Evolutionary conservation across 2,329 filamentous ascomycete species (phyloP), one percentile per base, ranked within the genome.

Genomic region (Myriosclerotinia scirpicola): DNA sequence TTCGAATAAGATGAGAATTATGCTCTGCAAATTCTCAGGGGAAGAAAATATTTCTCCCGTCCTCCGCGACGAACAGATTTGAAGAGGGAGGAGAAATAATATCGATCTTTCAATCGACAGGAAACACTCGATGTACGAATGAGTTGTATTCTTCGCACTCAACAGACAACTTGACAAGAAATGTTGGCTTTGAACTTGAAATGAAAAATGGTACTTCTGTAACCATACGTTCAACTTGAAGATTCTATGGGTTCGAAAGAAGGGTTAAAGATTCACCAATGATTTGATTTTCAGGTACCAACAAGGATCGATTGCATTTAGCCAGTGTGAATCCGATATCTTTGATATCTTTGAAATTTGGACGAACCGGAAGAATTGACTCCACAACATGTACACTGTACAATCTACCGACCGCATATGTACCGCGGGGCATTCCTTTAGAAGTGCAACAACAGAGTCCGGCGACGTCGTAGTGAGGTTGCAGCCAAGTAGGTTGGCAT

Each of bases 221-320:
- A 36, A 12, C 20, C 7, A 36, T 26, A 22, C 34, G 11, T 36
- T 60, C 20, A 48, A 48, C 42, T 15, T n/a, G 17, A 58, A 64
- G 42, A 12, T 50, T 38, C 20, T 12, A 48, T 15, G 20, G 36
- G 7, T 56, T 58, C 38, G 26, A 64, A 64, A 50, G 52, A 58
- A 26, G 52, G 52, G 40, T 20, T 48, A 48, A 2, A 34, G 4
- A 34, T 34, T 6, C 30, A 34, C 30, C 2, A 34, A 34, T 34
- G 30, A 34, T 2, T 5, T 34, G 6, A 34, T 26, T 14, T 58
- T 58, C 62, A 64, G 61, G 42, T 42, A 52, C 53, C 34, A 34
- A 30, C 34, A 56, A 58, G 53, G 53, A 65, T 59, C 7, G 53
- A 65, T 59, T 7, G 17, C 42, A 50, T 59, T 59, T 50, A 40